Conservation (phyloP, 805 yeast genomes). For the Naumovozyma castellii region DNA sequence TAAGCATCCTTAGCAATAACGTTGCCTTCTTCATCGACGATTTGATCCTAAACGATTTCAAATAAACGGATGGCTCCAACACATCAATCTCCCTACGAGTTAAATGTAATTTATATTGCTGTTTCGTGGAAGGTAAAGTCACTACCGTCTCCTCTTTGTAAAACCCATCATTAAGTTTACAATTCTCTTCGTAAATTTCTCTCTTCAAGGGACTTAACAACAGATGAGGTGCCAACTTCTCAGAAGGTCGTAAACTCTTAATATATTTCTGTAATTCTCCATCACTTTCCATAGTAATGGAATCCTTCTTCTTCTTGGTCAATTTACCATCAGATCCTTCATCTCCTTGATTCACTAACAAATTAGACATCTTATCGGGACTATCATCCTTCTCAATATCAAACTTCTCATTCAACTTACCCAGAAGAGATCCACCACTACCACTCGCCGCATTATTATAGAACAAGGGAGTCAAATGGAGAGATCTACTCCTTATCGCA, state of each 20-base stretch:
- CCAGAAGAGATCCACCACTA: conserved; percentile 12
- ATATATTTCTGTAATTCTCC: conserved; percentile 38
- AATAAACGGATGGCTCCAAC: conserved; percentile 80
- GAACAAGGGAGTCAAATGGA: not conserved
- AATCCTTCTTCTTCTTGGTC: conserved; percentile 13
- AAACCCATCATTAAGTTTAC: conserved; percentile 52
- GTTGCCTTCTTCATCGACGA: conserved; percentile 86
- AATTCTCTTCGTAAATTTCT: conserved; percentile 52
- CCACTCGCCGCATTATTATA: not conserved
- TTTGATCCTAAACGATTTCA: conserved; percentile 72
- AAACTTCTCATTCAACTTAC: conserved; percentile 17
- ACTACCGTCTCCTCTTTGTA: conserved; percentile 55
- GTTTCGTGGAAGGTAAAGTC: conserved; percentile 32
- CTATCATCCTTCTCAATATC: conserved; percentile 10
- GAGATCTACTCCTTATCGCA: not conserved
- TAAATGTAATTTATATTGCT: conserved; percentile 46
- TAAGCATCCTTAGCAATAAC: conserved; percentile 63
- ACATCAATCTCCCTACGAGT: conserved; percentile 59
- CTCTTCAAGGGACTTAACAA: conserved; percentile 64
- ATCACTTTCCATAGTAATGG: conserved; percentile 30
- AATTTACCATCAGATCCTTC: conserved; percentile 13
- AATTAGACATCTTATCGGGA: conserved; percentile 16
- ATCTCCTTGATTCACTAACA: conserved; percentile 18
- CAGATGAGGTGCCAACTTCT: conserved; percentile 46
- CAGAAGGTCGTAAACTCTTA: conserved; percentile 33